Evolutionary conservation across 805 yeast genomes (phyloP).

Genomic region (Candida xiaguanensis): DNA sequence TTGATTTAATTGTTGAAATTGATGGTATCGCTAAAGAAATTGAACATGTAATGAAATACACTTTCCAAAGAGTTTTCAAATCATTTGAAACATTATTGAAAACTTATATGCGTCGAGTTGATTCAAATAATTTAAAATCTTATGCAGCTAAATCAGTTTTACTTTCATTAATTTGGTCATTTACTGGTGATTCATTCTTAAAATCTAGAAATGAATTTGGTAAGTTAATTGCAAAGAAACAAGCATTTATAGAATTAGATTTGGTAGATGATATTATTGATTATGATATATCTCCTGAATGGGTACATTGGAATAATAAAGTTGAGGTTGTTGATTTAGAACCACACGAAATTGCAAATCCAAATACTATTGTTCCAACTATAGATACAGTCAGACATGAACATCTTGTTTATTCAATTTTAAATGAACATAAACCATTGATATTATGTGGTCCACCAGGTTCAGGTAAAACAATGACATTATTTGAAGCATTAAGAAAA

Average conservation of each 20-base stretch:
- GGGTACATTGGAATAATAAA: constrained; percentile 38
- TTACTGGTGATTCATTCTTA: constrained; percentile 52
- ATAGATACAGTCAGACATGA: constrained; percentile 73
- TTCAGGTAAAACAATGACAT: constrained; percentile 92
- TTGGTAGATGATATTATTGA: constrained; percentile 31
- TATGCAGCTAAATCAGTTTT: constrained; percentile 32
- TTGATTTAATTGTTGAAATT: constrained; percentile 14
- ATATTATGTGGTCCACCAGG: constrained; percentile 96
- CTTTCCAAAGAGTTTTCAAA: constrained; percentile 29
- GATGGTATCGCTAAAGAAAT: constrained; percentile 21
- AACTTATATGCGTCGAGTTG: constrained; percentile 24
- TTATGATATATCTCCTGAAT: constrained; percentile 42
- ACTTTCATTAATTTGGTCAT: constrained; percentile 55
- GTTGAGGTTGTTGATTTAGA: constrained; percentile 49
- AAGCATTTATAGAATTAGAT: constrained; percentile 14
- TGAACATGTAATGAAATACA: constrained; percentile 52
- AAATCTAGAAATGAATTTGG: constrained; percentile 39
- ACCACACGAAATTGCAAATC: constrained; percentile 53
- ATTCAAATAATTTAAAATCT: constrained; percentile 19
- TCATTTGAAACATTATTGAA: constrained; percentile 40
- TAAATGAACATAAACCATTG: constrained; percentile 56
- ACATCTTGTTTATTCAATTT: constrained; percentile 49
- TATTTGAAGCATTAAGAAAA: constrained; percentile 62
- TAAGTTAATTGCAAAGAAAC: constrained; percentile 16
- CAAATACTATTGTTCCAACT: constrained; percentile 74